Evolutionary conservation across 768 basidiomycete species (phyloP), one percentile per base, ranked within the genome.

Genomic region (Termitomyces sp.): DNA sequence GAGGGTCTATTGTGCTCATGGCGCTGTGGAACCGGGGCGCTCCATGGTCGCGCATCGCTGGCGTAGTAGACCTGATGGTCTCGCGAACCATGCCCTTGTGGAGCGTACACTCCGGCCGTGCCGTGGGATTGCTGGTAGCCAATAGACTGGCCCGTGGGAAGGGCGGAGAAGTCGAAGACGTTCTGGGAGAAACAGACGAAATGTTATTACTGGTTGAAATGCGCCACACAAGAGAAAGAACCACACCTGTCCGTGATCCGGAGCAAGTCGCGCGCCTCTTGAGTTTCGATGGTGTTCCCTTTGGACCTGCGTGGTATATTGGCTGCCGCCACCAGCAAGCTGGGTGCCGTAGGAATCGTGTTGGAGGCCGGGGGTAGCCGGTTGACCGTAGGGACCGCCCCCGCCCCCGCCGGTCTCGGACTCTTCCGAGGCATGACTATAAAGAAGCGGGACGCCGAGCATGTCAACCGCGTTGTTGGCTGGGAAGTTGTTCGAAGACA

Each of bases 331-430:
- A 37, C 16, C 26, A 31, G 53, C 10, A 50, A 36, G 24, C 16
- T 55, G 51, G 22, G 26, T 8, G 20, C 45, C 51, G 28, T 49
- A 62, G 1, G 60, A 28, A 34, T 46, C 22, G 10, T 52, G 22
- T 7, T 39, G 54, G 13, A 47, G 36, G 31, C 59, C 55, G 51
- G 62, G 51, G 58, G 37, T 54, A 29, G 46, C 34, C 41, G 61
- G 41, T 51, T 60, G 57, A 20, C 54, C 58, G 52, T 58, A 49
- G 29, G 56, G 33, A 5, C 59, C 60, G 26, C 55, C 55, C 51
- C 57, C 56, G 15, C 65, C 60, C 20, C 65, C 59, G 29, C 59
- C 63, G 39, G 59, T 31, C 20, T 61, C 61, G 45, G 65, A 60
- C 28, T 61, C 64, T 29, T 65, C 63, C 46, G 56, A 62, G 39